Base-by-base conservation (phyloP, 768 basidiomycete species). In the Obba rivulosa region DNA sequence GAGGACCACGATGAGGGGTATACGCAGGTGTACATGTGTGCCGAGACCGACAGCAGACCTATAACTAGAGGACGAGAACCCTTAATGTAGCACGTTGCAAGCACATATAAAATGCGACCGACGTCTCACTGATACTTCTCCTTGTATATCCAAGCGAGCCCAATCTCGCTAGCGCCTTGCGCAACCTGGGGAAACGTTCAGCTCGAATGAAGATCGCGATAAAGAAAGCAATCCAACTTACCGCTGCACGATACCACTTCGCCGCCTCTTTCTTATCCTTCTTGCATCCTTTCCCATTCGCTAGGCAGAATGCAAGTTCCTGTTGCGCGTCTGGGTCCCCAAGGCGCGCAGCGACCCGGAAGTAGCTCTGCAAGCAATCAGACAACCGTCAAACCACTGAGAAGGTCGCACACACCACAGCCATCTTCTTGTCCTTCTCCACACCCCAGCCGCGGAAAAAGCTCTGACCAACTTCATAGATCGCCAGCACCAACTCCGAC, bases 401-500 rank as follows among this genome's bases (percentile, higher is more conserved):
- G 25, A 45, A 38, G 24, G 40, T 41, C 9, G 7, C 11, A 77
- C 85, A 48, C 62, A 88, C 86, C 21, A 91, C 82, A 5, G 79
- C 89, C 88, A 93, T 90, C 74, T 86, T 89, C 69, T 87, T 84
- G 65, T 94, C 89, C 63, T 90, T 89, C 23, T 68, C 61, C 11
- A 91, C 83, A 8, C 92, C 92, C 91, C 92, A 94, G 1, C 92
- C 92, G 44, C 91, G 88, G 62, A 87, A 88, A 67, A 92, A 95
- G 62, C 89, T 92, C 64, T 91, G 88, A 1, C 89, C 92, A 3
- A 94, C 89, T 67, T 94, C 92, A 60, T 92, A 90, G 40, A 94
- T 87, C 0, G 92, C 90, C 18, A 94, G 73, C 17, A 92, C 83
- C 13, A 95, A 77, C 64, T 94, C 92, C 20, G 74, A 79, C 81